Evolutionary conservation across 352 stramenopile genomes (phyloP).

Genomic region (Plasmopara muralis): DNA sequence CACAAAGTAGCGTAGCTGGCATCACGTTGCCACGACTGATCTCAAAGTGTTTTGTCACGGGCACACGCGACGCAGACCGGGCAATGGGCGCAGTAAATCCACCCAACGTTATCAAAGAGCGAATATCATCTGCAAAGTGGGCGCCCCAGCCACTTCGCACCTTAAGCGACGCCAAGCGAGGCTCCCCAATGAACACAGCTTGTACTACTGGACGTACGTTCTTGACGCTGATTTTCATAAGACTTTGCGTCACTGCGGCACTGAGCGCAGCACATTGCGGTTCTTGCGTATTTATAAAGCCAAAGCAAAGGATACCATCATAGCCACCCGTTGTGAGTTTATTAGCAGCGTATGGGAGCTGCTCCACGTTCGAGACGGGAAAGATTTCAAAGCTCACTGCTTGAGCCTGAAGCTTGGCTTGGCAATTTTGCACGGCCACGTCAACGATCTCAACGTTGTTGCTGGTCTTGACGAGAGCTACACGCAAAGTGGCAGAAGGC

Average conservation of each 20-base stretch:
- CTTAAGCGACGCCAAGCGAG: constrained; percentile 65
- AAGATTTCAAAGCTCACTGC: constrained; percentile 51
- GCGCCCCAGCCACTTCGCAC: constrained; percentile 58
- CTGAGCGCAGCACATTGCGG: constrained; percentile 55
- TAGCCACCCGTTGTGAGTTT: constrained; percentile 70
- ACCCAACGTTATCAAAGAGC: constrained; percentile 54
- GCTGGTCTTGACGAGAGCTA: constrained; percentile 77
- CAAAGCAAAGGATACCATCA: constrained; percentile 69
- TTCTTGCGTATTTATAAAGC: constrained; percentile 64
- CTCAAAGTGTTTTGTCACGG: no score
- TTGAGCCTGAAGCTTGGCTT: constrained; percentile 22
- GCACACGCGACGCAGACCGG: constrained; percentile 33
- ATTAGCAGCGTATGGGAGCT: constrained; percentile 77
- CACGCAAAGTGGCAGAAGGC: constrained; percentile 20
- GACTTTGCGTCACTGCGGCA: constrained; percentile 51
- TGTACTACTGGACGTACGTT: constrained; percentile 74
- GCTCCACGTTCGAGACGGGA: constrained; percentile 57
- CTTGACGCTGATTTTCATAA: constrained; percentile 81
- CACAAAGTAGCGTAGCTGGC: constrained; percentile 45
- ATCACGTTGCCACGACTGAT: constrained; percentile 73
- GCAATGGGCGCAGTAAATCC: constrained; percentile 53
- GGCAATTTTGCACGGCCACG: constrained; percentile 53
- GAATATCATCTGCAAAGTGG: constrained; percentile 58
- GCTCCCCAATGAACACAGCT: constrained; percentile 74
- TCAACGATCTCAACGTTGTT: constrained; percentile 66